Base-by-base conservation (phyloP, 2,329 filamentous ascomycete species). In the Boeremia lycopersici region DNA sequence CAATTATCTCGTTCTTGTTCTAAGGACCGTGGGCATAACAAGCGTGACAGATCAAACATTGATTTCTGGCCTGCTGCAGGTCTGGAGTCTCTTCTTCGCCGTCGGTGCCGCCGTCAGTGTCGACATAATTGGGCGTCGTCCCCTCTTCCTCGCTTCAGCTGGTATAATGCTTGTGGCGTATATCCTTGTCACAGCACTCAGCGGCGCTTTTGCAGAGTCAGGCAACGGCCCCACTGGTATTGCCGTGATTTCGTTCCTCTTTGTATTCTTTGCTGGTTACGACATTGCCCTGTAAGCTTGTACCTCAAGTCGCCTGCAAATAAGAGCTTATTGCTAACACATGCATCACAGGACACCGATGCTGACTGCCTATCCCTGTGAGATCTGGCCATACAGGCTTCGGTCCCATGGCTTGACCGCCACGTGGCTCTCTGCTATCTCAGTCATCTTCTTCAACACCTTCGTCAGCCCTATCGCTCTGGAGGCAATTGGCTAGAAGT, bases 101-200 rank as follows among this genome's bases (percentile, higher is more conserved):
- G 55, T 73, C 10, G 55, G 58, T 2, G 74, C 74, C 19, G 76
- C 75, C 38, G 69, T 78, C 19, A 68, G 73, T 15, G 74, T 76
- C 10, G 76, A 80, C 54, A 69, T 68, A 30, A 63, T 74, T n/a
- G 77, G 79, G 5, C 75, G 79, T 2, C 71, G 78, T 6, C 69
- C 70, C 19, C 71, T 81, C 2, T 81, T 77, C 68, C 62, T 81
- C 5, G 56, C 71, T 23, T 76, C 76, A 4, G 74, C 74, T 7
- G 57, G 56, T 11, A 76, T 77, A 23, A 81, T 81, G 79, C 56
- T 80, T 6, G 57, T 72, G 25, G 67, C 70, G 0, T 81, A 77
- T 56, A 71, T 78, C 30, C 59, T 78, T 45, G 73, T 77, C 61
- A 79, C 77, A 0, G 49, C 74, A 73, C 13, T 72, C 74, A 36